phyloP scores from a whole-genome alignment of 2,329 filamentous ascomycete genomes.

The Penicillium sp. region DNA sequence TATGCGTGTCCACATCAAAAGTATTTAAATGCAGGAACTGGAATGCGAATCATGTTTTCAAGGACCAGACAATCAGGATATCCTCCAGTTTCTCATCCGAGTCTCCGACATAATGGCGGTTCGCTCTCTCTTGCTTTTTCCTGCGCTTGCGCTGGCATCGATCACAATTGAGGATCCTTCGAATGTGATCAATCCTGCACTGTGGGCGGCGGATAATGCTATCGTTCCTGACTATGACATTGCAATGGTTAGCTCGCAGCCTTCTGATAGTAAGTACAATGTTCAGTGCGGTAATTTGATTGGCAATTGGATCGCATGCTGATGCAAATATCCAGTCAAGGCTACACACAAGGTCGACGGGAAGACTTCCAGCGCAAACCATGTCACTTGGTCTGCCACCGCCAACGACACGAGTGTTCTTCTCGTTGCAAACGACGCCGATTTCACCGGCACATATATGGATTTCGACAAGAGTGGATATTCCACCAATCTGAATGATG shows the following conservation, averaged over 20 bases:
- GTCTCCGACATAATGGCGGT: background rate
- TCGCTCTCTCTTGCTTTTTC: constrained; percentile 5
- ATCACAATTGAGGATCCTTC: constrained; percentile 13
- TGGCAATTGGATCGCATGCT: background rate
- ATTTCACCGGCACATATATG: constrained; percentile 24
- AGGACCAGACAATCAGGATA: background rate
- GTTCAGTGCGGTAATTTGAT: background rate
- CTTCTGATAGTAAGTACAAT: constrained; percentile 7
- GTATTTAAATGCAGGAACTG: background rate
- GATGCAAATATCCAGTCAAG: background rate
- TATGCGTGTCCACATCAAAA: background rate
- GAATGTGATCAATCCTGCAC: constrained; percentile 7
- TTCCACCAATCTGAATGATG: constrained; percentile 26
- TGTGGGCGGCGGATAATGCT: constrained; percentile 12
- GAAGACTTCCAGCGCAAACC: constrained; percentile 3
- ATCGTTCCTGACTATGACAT: constrained; percentile 11
- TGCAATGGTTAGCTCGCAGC: constrained; percentile 5
- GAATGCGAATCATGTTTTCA: background rate
- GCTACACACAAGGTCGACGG: constrained; percentile 9
- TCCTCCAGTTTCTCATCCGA: background rate
- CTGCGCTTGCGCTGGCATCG: constrained; percentile 9
- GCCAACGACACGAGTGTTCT: constrained; percentile 22
- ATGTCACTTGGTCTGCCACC: constrained; percentile 12
- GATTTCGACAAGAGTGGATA: constrained; percentile 33
- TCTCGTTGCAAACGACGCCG: constrained; percentile 6